A percentile compares a stretch with the other conserved stretches of the same genome.
Evolutionary conservation across 2,329 filamentous ascomycete genomes (phyloP).

Genomic region (Metarhizium sp.): DNA sequence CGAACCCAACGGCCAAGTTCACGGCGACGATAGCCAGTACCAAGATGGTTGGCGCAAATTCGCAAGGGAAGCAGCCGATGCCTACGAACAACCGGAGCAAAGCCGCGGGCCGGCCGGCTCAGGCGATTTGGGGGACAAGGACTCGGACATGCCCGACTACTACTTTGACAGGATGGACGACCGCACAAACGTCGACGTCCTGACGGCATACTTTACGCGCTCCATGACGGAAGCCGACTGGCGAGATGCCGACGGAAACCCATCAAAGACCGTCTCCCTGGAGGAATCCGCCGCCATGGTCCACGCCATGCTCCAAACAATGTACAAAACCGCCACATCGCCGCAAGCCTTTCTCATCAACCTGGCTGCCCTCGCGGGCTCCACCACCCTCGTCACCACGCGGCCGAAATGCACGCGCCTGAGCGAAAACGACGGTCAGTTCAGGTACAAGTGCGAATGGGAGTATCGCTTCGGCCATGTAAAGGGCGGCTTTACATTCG

Average conservation of each 20-base stretch:
- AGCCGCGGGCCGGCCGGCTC: not conserved
- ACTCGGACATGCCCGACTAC: constrained; percentile 15
- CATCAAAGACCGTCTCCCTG: constrained; percentile 32
- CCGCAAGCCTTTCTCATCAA: constrained; percentile 51
- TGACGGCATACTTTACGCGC: constrained; percentile 45
- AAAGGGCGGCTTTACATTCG: constrained; percentile 42
- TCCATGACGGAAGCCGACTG: constrained; percentile 41
- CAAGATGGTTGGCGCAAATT: constrained; percentile 11
- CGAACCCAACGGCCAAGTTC: not conserved
- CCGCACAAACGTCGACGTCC: constrained; percentile 45
- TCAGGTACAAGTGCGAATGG: constrained; percentile 44
- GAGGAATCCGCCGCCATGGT: constrained; percentile 47
- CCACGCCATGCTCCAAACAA: constrained; percentile 41
- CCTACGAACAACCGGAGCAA: constrained; percentile 5
- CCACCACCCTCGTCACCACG: constrained; percentile 37
- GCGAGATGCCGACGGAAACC: constrained; percentile 37
- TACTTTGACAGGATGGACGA: constrained; percentile 30
- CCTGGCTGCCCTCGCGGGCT: constrained; percentile 46
- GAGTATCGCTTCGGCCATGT: constrained; percentile 45
- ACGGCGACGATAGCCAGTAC: constrained; percentile 1
- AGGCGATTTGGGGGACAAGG: constrained; percentile 1
- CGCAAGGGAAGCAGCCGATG: constrained; percentile 13
- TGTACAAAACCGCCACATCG: constrained; percentile 39
- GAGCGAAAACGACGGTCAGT: constrained; percentile 30
- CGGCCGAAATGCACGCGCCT: constrained; percentile 31